phyloP scores from a whole-genome alignment of 768 basidiomycete species.

The Myochromella boudieri region DNA sequence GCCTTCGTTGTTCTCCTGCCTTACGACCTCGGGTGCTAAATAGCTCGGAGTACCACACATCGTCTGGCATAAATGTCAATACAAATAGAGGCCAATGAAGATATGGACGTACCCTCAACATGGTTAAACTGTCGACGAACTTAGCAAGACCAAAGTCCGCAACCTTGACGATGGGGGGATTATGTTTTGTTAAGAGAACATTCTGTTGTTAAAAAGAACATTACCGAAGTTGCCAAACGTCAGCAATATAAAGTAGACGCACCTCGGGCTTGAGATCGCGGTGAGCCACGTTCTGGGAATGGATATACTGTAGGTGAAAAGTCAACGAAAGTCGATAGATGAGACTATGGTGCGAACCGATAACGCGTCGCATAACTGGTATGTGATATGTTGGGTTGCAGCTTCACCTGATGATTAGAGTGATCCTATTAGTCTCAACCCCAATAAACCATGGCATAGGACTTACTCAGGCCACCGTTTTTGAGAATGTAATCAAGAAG shows the following conservation, averaged over 20 bases:
- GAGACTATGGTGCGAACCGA: constrained; percentile 42
- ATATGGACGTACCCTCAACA: constrained; percentile 59
- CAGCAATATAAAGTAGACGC: constrained; percentile 15
- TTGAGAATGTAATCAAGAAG: constrained; percentile 77
- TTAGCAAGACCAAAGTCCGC: constrained; percentile 98
- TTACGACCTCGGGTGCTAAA: constrained; percentile 90
- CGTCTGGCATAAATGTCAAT: constrained; percentile 44
- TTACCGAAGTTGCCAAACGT: neutral
- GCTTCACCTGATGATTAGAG: constrained; percentile 42
- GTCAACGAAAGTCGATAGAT: neutral
- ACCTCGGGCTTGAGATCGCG: constrained; percentile 93
- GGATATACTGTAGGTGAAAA: constrained; percentile 51
- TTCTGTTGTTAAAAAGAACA: constrained; percentile 46
- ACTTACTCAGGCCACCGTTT: constrained; percentile 59
- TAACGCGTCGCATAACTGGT: constrained; percentile 81
- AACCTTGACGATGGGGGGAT: constrained; percentile 78
- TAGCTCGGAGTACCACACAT: constrained; percentile 98
- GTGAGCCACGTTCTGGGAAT: constrained; percentile 78
- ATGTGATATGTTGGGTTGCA: constrained; percentile 67
- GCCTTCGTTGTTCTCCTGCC: constrained; percentile 59
- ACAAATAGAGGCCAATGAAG: neutral
- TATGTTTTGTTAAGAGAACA: constrained; percentile 72
- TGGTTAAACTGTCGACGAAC: constrained; percentile 76
- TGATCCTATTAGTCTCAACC: constrained; percentile 4
- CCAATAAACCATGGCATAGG: neutral